Base-by-base conservation (phyloP, 2,329 filamentous ascomycete genomes). In the Aspergillus sp. region DNA sequence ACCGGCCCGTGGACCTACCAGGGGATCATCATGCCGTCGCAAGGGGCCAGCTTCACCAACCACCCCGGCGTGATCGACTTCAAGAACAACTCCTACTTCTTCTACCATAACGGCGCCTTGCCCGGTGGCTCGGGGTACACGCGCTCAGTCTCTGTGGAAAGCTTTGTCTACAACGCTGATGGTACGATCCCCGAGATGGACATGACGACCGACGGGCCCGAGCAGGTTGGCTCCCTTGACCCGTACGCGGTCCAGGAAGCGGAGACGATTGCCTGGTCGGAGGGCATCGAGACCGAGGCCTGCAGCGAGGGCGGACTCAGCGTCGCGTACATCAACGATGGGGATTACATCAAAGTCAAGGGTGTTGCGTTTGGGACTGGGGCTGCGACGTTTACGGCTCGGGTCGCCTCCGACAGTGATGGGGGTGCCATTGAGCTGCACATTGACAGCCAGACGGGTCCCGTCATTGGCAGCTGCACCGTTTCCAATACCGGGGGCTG, bases 341-440 rank as follows among this genome's bases (percentile, higher is more conserved):
- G 47, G 7, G 47, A 42, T n/a, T 49, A 42, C 25, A 49, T 49
- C 38, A 49, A 49, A 25, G 47, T 49, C 3, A 29, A 43, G 20
- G 47, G 47, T 13, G 47, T 49, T 20, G 38, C 34, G 20, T 49
- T 49, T 16, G 19, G 29, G 2, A 11, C 5, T 5, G 47, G 47
- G 7, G 47, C 47, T 0, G 23, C 34, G 21, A 19, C 11, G n/a
- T 49, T 49, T 21, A 42, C 16, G 7, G 47, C 47, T n/a, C 20
- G 47, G 5, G 47, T 42, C 5, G 40, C 40, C 2, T 42, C 40
- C 9, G n/a, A 13, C 16, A 19, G 5, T 17, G 19, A 17, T 42
- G 40, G 40, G 2, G 16, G 40, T 5, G 21, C 40, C 5, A 42
- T 42, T 17, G 40, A 42, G n/a, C 19, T 42, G 40, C 40, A 20